phyloP scores from a whole-genome alignment of 2,329 filamentous ascomycete genomes.

The Pseudogymnoascus sp. region DNA sequence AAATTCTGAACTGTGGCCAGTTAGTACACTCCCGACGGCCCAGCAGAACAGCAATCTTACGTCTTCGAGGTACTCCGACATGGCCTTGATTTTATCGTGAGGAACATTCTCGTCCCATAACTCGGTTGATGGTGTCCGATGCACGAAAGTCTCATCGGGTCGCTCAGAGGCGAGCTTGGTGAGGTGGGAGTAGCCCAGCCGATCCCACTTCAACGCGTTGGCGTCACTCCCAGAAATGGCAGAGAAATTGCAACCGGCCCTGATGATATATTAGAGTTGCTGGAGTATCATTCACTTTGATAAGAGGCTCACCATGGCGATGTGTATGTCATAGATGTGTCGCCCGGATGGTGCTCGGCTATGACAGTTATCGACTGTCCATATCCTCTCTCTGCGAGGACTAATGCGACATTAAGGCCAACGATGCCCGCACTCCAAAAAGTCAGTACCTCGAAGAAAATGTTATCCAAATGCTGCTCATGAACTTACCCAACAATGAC shows the following conservation, averaged over 20 bases:
- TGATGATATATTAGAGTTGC: constrained; percentile 12
- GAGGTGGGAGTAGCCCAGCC: constrained; percentile 34
- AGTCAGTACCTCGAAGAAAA: neutral
- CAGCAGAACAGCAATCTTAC: constrained; percentile 20
- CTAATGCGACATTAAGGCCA: constrained; percentile 34
- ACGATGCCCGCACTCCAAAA: constrained; percentile 28
- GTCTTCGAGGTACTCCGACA: constrained; percentile 36
- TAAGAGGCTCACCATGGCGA: constrained; percentile 33
- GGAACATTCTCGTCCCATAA: constrained; percentile 36
- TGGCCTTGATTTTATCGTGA: constrained; percentile 34
- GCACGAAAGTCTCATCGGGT: constrained; percentile 30
- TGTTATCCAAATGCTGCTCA: neutral
- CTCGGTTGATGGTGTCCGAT: constrained; percentile 34
- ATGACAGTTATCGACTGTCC: constrained; percentile 32
- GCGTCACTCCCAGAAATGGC: constrained; percentile 36
- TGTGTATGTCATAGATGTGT: constrained; percentile 34
- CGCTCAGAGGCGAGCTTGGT: constrained; percentile 27
- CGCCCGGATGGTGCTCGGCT: constrained; percentile 36
- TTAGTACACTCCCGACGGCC: neutral
- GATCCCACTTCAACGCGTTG: constrained; percentile 38
- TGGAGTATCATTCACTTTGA: neutral
- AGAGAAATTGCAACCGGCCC: constrained; percentile 40
- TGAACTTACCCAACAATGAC: constrained; percentile 6
- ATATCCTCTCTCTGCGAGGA: constrained; percentile 31
- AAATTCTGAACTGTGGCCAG: constrained; percentile 24